Base-by-base conservation (phyloP, 2,329 filamentous ascomycete species). In the Talaromyces albobiverticillius region DNA sequence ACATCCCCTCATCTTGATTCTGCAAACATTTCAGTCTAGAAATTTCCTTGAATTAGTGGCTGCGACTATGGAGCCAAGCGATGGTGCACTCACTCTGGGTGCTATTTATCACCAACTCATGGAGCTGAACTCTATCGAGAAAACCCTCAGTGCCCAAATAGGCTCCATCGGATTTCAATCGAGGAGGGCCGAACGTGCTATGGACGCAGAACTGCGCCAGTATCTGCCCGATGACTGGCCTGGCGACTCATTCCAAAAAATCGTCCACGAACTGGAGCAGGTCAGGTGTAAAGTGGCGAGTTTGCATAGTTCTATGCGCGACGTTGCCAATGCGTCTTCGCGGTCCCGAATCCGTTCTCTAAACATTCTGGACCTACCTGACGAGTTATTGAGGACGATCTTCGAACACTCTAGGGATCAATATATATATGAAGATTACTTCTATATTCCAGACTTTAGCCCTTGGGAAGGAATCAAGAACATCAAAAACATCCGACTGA, bases 401-500 rank as follows among this genome's bases (percentile, higher is more conserved):
- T 46, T 46, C 26, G 43, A 46, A 46, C 9, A 46, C 1, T 46
- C 1, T 46, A 46, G 11, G 26, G 14, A 7, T 0, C 4, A 32
- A 13, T 36, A 6, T 4, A 23, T 10, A 32, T 4, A 1, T 46
- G 5, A 46, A 22, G 8, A 32, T 46, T 46, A 46, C 43, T 32
- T 32, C 43, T 22, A 13, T 32, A 14, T 46, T 18, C 25, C 10
- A 8, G 43, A 32, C 32, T 2, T 13, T 3, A 13, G 14, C n/a
- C 4, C 3, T 46, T 11, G 8, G 10, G 25, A n/a, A 8, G 43
- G 43, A 16, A 32, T 46, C 43, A 46, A 32, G 16, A 6, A 32
- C 43, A 46, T 46, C 26, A 46, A 46, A 46, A 46, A 46, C 5
- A 32, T 46, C 10, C 43, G 43, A n/a, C 16, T 46, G 43, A 46